A percentile compares a stretch with the other conserved stretches of the same genome.
These are phyloP conservation scores for Diospyros lotus DNA, from an alignment of 148 eudicot genomes.

Conservation along the genomic window DNA sequence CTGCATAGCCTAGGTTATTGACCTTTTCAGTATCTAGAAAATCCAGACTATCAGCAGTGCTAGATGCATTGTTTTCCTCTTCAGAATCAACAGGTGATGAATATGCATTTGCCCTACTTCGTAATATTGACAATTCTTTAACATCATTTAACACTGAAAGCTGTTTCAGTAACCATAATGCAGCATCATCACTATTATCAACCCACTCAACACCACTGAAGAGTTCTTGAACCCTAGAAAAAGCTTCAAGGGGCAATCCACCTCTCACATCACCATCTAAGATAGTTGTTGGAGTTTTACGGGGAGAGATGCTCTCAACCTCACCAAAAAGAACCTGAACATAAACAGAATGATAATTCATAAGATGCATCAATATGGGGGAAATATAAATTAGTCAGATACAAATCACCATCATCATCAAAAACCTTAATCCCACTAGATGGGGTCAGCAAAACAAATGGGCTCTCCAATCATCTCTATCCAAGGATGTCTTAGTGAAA, in stretches of 20 bases:
- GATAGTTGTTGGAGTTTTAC: constrained; percentile 60
- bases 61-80: constrained; percentile 78
- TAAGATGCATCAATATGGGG: constrained; percentile 1
- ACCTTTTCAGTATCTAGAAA: constrained; percentile 76
- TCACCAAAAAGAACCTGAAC: constrained; percentile 90
- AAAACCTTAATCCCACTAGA: neutral
- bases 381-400: neutral
- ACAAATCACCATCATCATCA: neutral
- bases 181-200: constrained; percentile 85
- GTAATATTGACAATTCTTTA: constrained; percentile 46
- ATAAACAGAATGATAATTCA: constrained; percentile 17
- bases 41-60: constrained; percentile 86
- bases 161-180: constrained; percentile 90
- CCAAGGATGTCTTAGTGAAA: no score
- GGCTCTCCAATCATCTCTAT: no score
- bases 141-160: constrained; percentile 59
- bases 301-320: constrained; percentile 71
- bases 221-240: constrained; percentile 93
- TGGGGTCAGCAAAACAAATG: no score
- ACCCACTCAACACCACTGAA: constrained; percentile 89
- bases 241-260: constrained; percentile 98
- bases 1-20: constrained; percentile 27
- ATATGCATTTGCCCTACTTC: constrained; percentile 62
- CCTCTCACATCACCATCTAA: constrained; percentile 88
- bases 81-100: constrained; percentile 94